Base-by-base conservation (phyloP, 305 asterid species). In the Fraxinus platypoda region DNA sequence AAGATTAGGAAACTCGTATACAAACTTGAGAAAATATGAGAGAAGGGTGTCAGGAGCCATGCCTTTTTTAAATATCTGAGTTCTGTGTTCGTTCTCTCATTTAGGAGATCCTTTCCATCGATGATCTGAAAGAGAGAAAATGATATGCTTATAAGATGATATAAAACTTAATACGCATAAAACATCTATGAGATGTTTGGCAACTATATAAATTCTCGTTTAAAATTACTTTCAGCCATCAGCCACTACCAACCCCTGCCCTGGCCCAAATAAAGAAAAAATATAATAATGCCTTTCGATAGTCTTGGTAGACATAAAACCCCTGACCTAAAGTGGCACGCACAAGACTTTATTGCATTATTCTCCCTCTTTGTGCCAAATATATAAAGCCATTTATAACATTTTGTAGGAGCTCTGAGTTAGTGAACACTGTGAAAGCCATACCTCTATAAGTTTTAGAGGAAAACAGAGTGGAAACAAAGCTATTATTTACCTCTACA, bases 11-110 rank as follows among this genome's bases (percentile, higher is more conserved):
- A 59, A 64, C 31, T 68, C 1, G 9, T 68, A 68, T 33, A 15
- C 43, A 34, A 59, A 52, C 43, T 23, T 3, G 62, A 46, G 25
- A 31, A 33, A 72, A 41, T 19, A n/a, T 19, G 26, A 38, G 59
- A 78, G 33, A 46, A 35, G 8, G 68, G 2, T 0, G 75, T 7
- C 1, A 23, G 74, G 28, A 54, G 73, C 66, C 91, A 21, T 88
- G 88, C 99, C 97, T 94, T 94, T 83, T 94, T 94, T 64, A 95
- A 93, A 86, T 95, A 94, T 34, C 91, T 87, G 78, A 95, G 89
- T 86, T 94, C 98, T 46, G 98, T 88, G 81, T 91, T 87, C 19
- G 97, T 95, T 85, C 97, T 88, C 84, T 94, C 97, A 54, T 94
- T 95, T 86, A 95, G 87, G 49, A 94, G 97, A 86, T 95, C 97